Base-by-base conservation (phyloP, 2,329 filamentous ascomycete species). In the Xylaria sp. region DNA sequence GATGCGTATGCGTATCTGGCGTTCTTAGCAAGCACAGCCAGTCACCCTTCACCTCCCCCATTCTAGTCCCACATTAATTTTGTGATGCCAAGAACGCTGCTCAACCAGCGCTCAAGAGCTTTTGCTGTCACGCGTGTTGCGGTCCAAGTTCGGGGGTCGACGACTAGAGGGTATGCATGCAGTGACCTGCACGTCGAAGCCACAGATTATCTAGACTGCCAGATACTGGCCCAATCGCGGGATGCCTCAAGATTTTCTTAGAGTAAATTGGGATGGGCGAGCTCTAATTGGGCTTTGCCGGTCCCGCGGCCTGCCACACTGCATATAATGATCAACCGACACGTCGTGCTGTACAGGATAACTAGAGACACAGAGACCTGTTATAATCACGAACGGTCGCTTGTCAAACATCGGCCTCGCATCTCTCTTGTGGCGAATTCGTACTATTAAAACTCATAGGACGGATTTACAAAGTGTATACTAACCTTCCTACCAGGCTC, bases 391-490 rank as follows among this genome's bases (percentile, higher is more conserved):
- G 16, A 34, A 7, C 29, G 29, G 16, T 40, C 39, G 9, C 4
- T 40, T 21, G 17, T 40, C 19, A 42, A 24, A 42, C 19, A 7
- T 16, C 21, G 40, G 19, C 40, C 17, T 16, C 13, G 13, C 21
- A 19, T 8, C 40, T 24, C 45, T 39, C 49, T 52, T 56, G 52
- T 21, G 46, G 40, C 39, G 50, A 61, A 56, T 49, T 64, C 56
- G 53, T 66, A 61, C 62, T 65, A 69, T 69, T 68, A 68, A 69
- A 66, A 59, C 54, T 64, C 52, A 48, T 66, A 68, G 63, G 61
- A 61, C 57, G 62, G 61, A 67, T 70, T 67, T 68, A 69, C 67
- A 71, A 68, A 66, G 61, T 64, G 60, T 66, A 68, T 69, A 68
- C 60, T 66, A 64, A 57, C 67, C 57, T 66, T 64, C 60, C 60